Evolutionary conservation across 192 early-diverging fungal species (phyloP).

Genomic region (Entophlyctis helioformis): DNA sequence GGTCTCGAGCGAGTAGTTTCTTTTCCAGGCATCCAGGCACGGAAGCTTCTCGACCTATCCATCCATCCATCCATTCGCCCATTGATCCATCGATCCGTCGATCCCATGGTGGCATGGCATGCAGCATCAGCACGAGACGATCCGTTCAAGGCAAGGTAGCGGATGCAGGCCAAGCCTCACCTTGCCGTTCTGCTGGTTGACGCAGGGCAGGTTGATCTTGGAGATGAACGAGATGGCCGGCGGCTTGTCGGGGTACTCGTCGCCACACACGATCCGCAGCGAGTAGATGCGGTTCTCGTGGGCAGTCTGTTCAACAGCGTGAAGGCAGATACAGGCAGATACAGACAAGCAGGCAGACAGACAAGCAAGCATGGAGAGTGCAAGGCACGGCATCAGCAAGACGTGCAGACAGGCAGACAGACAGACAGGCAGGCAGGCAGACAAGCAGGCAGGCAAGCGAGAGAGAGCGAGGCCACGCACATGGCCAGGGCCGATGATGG

Average conservation of each 20-base stretch:
- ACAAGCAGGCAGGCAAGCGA: too few species aligned
- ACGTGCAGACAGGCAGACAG: too few species aligned
- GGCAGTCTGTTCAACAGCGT: constrained; percentile 55
- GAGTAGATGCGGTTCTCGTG: constrained; percentile 96
- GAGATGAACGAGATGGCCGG: constrained; percentile 73
- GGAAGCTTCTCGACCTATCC: constrained; percentile 60
- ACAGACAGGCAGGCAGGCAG: too few species aligned
- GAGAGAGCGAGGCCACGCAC: constrained; percentile 31
- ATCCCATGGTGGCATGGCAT: neutral
- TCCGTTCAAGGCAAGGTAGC: too few species aligned
- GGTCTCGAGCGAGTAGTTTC: constrained; percentile 62
- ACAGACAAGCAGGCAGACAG: neutral
- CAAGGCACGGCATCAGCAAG: too few species aligned
- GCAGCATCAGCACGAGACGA: too few species aligned
- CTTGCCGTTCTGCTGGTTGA: constrained; percentile 68
- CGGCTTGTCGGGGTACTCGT: constrained; percentile 71
- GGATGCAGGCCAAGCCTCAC: constrained; percentile 26
- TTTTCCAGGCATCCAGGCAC: constrained; percentile 79
- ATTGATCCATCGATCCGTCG: too few species aligned
- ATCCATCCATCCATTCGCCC: too few species aligned
- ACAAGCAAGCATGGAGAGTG: too few species aligned
- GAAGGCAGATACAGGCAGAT: neutral
- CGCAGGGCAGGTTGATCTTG: constrained; percentile 74
- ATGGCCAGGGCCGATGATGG: constrained; percentile 77
- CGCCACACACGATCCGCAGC: constrained; percentile 71